Base-by-base conservation (phyloP, 2,329 filamentous ascomycete genomes). In the Neofusicoccum parvum region DNA sequence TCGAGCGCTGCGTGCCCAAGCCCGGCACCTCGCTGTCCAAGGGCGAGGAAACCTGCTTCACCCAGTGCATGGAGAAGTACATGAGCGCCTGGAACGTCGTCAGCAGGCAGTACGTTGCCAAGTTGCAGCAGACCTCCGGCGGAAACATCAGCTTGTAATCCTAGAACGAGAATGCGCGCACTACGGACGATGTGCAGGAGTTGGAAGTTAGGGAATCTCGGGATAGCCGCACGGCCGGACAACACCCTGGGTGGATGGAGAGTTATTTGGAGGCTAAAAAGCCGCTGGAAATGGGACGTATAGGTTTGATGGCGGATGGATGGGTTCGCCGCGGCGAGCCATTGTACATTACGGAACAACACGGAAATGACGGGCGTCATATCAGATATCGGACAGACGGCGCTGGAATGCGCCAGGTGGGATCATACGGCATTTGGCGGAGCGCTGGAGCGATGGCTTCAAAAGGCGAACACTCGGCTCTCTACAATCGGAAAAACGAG, bases 51-150 rank as follows among this genome's bases (percentile, higher is more conserved):
- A 77, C 74, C 17, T 85, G 83, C 78, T 82, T 83, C 71, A 81
- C 80, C 20, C 68, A 75, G 49, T 85, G 83, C 76, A 83, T 85
- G 82, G 82, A 85, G 71, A 85, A 85, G 72, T 85, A 85, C 75
- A 85, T 85, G 82, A 74, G 75, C 41, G 76, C 80, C 41, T 85
- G 82, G 82, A 84, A 84, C 70, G 80, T 79, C 17, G 82, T 85
- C 32, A 80, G 77, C 68, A 77, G 80, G 72, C 79, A 81, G 67
- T 85, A 85, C 68, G 76, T 85, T 43, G 76, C 74, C 34, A 73
- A 81, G 71, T 79, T 84, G 75, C 82, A 85, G 73, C 45, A 62
- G 56, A 41, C 27, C 39, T 43, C 49, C 1, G 62, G 23, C n/a
- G 62, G 62, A 10, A 36, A 36, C 41, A n/a, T 60, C 27, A 43